phyloP scores from a whole-genome alignment of 352 stramenopile species.

The Pythium angustatum region DNA sequence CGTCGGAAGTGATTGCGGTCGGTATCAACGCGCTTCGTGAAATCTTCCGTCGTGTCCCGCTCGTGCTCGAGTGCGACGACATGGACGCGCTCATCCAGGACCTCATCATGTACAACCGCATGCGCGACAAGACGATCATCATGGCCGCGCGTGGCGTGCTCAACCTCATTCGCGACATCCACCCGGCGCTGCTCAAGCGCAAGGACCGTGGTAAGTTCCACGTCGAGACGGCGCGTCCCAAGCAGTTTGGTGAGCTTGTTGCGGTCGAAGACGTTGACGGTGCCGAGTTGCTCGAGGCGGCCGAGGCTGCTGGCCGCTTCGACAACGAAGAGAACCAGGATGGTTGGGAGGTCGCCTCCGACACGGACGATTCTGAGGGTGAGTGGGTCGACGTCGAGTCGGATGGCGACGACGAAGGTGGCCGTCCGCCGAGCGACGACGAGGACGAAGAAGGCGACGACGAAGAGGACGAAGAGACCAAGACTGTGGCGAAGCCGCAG shows the following conservation, averaged over 20 bases:
- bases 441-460: constrained; percentile 48
- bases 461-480: constrained; percentile 53
- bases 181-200: constrained; percentile 94
- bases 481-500: constrained; percentile 42
- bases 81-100: constrained; percentile 91
- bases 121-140: constrained; percentile 95
- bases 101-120: constrained; percentile 95
- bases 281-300: constrained; percentile 92
- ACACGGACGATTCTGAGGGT: constrained; percentile 53
- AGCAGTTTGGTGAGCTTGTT: constrained; percentile 90
- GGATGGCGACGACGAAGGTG: constrained; percentile 49
- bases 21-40: constrained; percentile 97
- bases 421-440: constrained; percentile 25
- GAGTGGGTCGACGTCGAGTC: constrained; percentile 74
- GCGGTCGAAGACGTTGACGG: constrained; percentile 94
- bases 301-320: constrained; percentile 69
- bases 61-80: constrained; percentile 93
- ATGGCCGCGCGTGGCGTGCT: constrained; percentile 95
- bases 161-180: constrained; percentile 96
- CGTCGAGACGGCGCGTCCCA: constrained; percentile 80
- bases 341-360: constrained; percentile 75
- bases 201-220: constrained; percentile 96
- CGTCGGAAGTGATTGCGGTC: constrained; percentile 96
- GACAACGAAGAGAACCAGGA: constrained; percentile 83
- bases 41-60: constrained; percentile 93